Conservation (phyloP, 768 basidiomycete species). For the Lentinula raphanica region DNA sequence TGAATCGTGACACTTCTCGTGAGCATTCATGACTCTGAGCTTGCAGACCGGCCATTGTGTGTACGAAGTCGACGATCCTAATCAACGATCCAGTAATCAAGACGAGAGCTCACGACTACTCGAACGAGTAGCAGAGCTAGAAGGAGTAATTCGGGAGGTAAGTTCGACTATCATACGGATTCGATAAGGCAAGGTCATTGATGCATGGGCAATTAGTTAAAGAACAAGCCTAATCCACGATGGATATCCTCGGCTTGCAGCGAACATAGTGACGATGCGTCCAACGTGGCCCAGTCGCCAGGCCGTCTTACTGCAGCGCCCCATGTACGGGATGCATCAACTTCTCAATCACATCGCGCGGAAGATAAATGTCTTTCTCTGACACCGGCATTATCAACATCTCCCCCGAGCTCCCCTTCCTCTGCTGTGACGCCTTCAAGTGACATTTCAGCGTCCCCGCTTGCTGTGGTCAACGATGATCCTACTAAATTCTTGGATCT, state of each 20-base stretch:
- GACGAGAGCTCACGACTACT: constrained; percentile 65
- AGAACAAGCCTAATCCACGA: constrained; percentile 68
- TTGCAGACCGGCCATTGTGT: constrained; percentile 73
- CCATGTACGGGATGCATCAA: neutral
- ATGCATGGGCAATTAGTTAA: constrained; percentile 38
- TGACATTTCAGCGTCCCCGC: neutral
- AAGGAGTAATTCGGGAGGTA: constrained; percentile 80
- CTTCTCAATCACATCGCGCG: neutral
- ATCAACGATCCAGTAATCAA: constrained; percentile 44
- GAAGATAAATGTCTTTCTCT: neutral
- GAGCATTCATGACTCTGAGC: neutral
- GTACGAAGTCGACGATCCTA: constrained; percentile 78
- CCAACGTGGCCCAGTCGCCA: constrained; percentile 2
- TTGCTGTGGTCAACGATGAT: neutral
- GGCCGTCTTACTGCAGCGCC: too few species aligned
- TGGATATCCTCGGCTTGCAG: constrained; percentile 33
- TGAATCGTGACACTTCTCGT: neutral
- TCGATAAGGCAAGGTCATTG: neutral
- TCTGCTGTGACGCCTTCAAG: neutral
- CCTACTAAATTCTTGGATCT: neutral
- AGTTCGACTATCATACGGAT: neutral
- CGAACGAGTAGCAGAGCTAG: constrained; percentile 74
- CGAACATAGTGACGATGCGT: neutral
- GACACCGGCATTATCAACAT: neutral
- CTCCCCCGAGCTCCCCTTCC: neutral